Evolutionary conservation across 208 protist species (phyloP), one percentile per base, ranked within the genome.

Genomic region (Naegleria lovaniensis): DNA sequence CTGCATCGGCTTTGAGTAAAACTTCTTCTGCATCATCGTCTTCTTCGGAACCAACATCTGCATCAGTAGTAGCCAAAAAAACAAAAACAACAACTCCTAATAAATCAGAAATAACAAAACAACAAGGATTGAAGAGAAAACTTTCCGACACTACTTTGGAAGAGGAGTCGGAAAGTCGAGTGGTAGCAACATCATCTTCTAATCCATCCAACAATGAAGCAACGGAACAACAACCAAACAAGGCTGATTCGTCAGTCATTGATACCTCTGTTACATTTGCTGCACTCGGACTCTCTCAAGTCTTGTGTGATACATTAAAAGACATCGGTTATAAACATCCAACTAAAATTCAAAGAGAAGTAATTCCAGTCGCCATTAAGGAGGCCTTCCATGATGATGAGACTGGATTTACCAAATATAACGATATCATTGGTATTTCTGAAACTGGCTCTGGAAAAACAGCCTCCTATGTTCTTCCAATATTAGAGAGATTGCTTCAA

Each of bases 401-500:
- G 92, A 85, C 25, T 7, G 29, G 29, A 41, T 79, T 58, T 36
- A 92, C 22, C 13, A 92, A 92, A 52, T 91, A 94, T 38, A 91
- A 92, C 86, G 96, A 97, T 92, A 93, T 98, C n/a, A 99, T 99
- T 90, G 99, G 98, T 58, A 94, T 99, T 36, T 98, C 99, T 36
- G 97, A 99, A 93, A 99, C 99, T 25, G 99, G 99, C 40, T 99
- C 97, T 83, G 99, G 99, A 89, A 99, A 99, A 93, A 99, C 99
- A 3, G 98, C 96, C 40, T 97, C 99, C 2, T 99, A 99, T 92
- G 97, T 97, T 16, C 94, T 99, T 76, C 99, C 99, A 11, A 97
- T 99, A n/a, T 95, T 99, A 29, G 96, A 99, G 90, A 95, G 93
- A 93, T 94, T 99, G 29, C 93, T 99, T n/a, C 95, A 97, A 91